Base-by-base conservation (phyloP, 495 filamentous ascomycete species). In the Aspergillus nidulans region DNA sequence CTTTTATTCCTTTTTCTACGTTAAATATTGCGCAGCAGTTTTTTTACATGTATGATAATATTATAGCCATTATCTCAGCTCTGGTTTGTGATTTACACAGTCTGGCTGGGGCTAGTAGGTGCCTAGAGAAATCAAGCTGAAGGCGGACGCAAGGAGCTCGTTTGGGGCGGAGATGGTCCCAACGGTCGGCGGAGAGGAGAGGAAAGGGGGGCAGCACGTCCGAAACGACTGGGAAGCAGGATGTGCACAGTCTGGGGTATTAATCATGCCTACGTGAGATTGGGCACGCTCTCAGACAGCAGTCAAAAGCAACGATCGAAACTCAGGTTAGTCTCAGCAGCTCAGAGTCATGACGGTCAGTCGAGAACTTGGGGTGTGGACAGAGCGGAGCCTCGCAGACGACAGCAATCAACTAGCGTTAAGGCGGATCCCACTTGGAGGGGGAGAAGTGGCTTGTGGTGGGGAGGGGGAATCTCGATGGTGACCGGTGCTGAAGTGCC, bases 331-430 rank as follows among this genome's bases (percentile, higher is more conserved):
- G 7, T 3, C 36, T 39, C 36, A 18, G 36, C 13, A 18, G 23
- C 21, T 45, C 42, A 25, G 42, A 45, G 47, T 34, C 30, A 49
- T 49, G 47, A 49, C 39, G 47, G 21, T 39, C 16, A 49, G 18
- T 36, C 46, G 25, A 49, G 46, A 49, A 23, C 46, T 49, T 49
- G 30, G 47, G 23, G 32, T 8, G 20, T 23, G 46, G 44, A 50
- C 47, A 52, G 49, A 63, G 60, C 60, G 60, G 60, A 63, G 60
- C 60, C 53, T 63, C 56, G 32, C 53, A 53, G 52, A 57, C 54
- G 54, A 49, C 47, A 38, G 19, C 47, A 23, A 32, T 59, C 28
- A 34, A 23, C 50, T 55, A 30, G 57, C 45, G 28, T 25, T 44
- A 49, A 47, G 23, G 58, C 48, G 59, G 52, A 49, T 62, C 52